Evolutionary conservation across 805 yeast genomes (phyloP).

Genomic region (Blastobotrys chiropterorum): DNA sequence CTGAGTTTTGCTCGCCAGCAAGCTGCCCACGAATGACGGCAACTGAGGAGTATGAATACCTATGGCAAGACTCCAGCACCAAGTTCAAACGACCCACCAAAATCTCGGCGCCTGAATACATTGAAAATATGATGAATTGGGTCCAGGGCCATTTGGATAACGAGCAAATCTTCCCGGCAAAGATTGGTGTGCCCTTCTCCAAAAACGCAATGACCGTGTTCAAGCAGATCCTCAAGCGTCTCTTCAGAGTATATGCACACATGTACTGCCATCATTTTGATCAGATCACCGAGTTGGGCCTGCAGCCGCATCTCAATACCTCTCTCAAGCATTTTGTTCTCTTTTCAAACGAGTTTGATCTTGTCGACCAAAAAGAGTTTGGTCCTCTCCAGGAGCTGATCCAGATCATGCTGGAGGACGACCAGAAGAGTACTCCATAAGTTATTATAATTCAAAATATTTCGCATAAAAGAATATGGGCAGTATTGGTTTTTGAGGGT

Average conservation of each 20-base stretch:
- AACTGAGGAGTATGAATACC: constrained; percentile 90
- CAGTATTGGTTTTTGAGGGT: no score
- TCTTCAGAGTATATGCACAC: constrained; percentile 94
- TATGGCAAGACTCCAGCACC: constrained; percentile 78
- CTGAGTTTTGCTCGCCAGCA: constrained; percentile 93
- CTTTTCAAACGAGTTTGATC: constrained; percentile 75
- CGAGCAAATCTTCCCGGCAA: constrained; percentile 83
- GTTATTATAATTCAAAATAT: neutral
- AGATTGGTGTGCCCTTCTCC: constrained; percentile 88
- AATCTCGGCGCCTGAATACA: constrained; percentile 91
- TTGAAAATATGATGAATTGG: constrained; percentile 92
- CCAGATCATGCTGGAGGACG: constrained; percentile 50
- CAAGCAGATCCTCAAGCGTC: constrained; percentile 80
- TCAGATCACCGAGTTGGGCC: constrained; percentile 84
- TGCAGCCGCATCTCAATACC: constrained; percentile 89
- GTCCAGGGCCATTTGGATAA: constrained; percentile 89
- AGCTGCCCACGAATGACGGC: constrained; percentile 98
- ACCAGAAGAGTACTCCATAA: neutral
- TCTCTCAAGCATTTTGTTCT: constrained; percentile 89
- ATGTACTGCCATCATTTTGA: constrained; percentile 97
- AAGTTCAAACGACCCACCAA: constrained; percentile 67
- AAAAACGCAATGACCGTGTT: constrained; percentile 72
- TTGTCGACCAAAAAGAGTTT: constrained; percentile 73
- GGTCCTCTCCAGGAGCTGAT: constrained; percentile 91
- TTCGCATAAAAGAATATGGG: neutral